These are phyloP conservation scores for Rossbeevera mucosa DNA, from an alignment of 768 basidiomycete species.

Conservation along the genomic window DNA sequence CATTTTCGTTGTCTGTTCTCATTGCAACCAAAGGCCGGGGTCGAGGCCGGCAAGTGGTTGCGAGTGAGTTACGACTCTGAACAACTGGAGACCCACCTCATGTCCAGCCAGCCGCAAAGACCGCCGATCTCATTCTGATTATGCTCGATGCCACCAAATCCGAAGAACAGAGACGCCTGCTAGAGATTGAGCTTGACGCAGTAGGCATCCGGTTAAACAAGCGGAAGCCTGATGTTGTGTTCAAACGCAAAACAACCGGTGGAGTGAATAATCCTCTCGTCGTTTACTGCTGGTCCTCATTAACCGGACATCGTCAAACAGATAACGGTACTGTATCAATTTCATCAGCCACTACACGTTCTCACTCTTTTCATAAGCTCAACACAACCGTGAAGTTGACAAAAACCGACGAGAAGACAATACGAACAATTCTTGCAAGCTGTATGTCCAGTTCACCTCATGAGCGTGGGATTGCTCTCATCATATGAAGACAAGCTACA, in stretches of 20 bases:
- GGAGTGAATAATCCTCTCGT: slow-evolving; percentile 52
- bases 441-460: slow-evolving; percentile 44
- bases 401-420: slow-evolving; percentile 91
- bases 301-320: slow-evolving; percentile 23
- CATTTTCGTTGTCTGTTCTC: not conserved
- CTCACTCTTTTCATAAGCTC: slow-evolving; percentile 39
- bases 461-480: slow-evolving; percentile 8
- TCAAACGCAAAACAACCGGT: slow-evolving; percentile 89
- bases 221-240: slow-evolving; percentile 86
- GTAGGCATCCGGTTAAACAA: slow-evolving; percentile 96
- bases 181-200: slow-evolving; percentile 93
- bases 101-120: slow-evolving; percentile 60
- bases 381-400: slow-evolving; percentile 93
- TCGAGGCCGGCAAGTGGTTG: slow-evolving; percentile 92
- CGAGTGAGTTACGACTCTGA: slow-evolving; percentile 45
- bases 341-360: not conserved
- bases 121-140: slow-evolving; percentile 87
- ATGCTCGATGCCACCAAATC: slow-evolving; percentile 94
- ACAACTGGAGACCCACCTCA: slow-evolving; percentile 7
- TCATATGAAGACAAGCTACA: slow-evolving; percentile 67
- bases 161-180: slow-evolving; percentile 80
- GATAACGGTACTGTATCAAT: slow-evolving; percentile 57
- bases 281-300: not conserved
- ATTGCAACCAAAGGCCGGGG: slow-evolving; percentile 55
- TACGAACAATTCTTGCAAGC: slow-evolving; percentile 85